phyloP scores from a whole-genome alignment of 169 alveolate species.

The Theileria equi region DNA sequence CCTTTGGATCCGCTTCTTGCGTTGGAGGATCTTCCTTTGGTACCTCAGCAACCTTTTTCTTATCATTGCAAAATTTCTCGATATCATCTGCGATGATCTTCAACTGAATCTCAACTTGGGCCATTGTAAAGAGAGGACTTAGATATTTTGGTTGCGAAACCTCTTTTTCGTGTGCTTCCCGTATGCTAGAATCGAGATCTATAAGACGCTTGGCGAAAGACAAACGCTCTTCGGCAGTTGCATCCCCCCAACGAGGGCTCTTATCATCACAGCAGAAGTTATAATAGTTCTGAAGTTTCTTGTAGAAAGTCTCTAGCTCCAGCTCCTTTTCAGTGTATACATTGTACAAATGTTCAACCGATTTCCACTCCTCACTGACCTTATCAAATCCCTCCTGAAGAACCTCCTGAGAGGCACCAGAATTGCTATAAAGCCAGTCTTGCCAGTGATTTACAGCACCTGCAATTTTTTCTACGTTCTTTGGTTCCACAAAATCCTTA shows the following conservation, averaged over 20 bases:
- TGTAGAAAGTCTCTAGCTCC: conserved; percentile 50
- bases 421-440: conserved; percentile 72
- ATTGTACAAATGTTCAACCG: conserved; percentile 52
- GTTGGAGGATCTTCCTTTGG: conserved; percentile 14
- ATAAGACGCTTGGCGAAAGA: conserved; percentile 23
- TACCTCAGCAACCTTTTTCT: conserved; percentile 47
- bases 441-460: conserved; percentile 58
- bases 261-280: conserved; percentile 59
- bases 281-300: conserved; percentile 44
- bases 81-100: conserved; percentile 53
- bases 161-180: conserved; percentile 32
- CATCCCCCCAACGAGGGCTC: conserved; percentile 64
- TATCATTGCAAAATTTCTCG: conserved; percentile 55
- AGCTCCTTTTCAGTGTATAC: conserved; percentile 57
- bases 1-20: conserved; percentile 11
- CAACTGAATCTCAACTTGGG: conserved; percentile 52
- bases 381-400: conserved; percentile 44
- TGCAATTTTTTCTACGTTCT: conserved; percentile 47
- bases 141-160: conserved; percentile 20
- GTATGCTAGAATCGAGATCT: conserved; percentile 18
- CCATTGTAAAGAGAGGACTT: conserved; percentile 65
- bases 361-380: conserved; percentile 49
- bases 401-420: conserved; percentile 62
- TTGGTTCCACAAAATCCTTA: conserved; percentile 65
- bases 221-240: conserved; percentile 45